phyloP scores from a whole-genome alignment of 495 filamentous ascomycete species.

The Cercophora samala region DNA sequence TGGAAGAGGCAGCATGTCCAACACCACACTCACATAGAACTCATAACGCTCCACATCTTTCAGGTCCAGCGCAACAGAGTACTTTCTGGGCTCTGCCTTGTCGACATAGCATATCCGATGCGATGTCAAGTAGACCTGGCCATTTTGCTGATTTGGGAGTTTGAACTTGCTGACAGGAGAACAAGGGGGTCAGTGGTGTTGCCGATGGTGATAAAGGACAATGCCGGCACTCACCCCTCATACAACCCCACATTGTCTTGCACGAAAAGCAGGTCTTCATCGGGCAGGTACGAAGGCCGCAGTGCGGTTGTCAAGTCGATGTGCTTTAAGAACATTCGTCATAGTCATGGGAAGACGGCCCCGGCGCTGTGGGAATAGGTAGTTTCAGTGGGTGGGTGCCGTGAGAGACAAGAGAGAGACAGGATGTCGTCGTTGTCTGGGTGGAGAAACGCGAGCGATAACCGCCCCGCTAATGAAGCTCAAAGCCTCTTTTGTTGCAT shows the following conservation, averaged over 20 bases:
- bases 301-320: slow-evolving; percentile 93
- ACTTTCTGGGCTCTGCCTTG: slow-evolving; percentile 77
- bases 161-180: slow-evolving; percentile 74
- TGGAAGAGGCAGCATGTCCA: neutral
- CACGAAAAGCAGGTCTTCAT: slow-evolving; percentile 89
- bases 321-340: slow-evolving; percentile 92
- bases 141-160: slow-evolving; percentile 89
- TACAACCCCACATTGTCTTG: slow-evolving; percentile 97
- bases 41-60: slow-evolving; percentile 90
- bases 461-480: no score
- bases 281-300: slow-evolving; percentile 82
- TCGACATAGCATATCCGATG: slow-evolving; percentile 95
- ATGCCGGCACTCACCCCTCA: slow-evolving; percentile 70
- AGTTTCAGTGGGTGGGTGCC: neutral
- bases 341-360: slow-evolving; percentile 39
- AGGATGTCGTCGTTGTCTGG: neutral
- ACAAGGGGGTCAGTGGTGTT: slow-evolving; percentile 11
- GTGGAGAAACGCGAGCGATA: no score
- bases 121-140: slow-evolving; percentile 92
- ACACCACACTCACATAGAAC: slow-evolving; percentile 63
- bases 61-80: slow-evolving; percentile 79
- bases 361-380: slow-evolving; percentile 11
- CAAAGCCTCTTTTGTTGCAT: neutral
- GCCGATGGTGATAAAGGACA: neutral
- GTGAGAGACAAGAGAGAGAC: neutral